Conservation (phyloP, 75 land plant genomes). For the Pseudotsuga menziesii region DNA sequence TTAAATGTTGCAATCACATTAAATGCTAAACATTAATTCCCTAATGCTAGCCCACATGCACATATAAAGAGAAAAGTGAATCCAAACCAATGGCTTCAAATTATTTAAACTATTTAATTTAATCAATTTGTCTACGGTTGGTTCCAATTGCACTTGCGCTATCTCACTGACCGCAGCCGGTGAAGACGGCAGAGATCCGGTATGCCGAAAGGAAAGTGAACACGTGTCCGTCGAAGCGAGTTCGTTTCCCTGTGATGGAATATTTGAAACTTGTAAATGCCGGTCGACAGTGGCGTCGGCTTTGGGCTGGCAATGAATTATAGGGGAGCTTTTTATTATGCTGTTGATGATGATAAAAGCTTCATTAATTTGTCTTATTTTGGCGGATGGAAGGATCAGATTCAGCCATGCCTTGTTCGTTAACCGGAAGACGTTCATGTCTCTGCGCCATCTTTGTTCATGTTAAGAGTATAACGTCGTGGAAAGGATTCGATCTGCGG, state of each 20-base stretch:
- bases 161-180: background rate
- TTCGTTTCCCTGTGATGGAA: background rate
- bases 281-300: background rate
- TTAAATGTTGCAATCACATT: too few relatives aligned
- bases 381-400: background rate
- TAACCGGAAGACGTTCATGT: background rate
- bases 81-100: too few relatives aligned
- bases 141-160: too few relatives aligned
- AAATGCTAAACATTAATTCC: too few relatives aligned
- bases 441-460: background rate
- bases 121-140: too few relatives aligned
- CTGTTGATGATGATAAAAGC: background rate
- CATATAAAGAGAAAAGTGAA: too few relatives aligned
- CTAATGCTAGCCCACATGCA: too few relatives aligned
- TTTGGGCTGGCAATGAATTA: background rate
- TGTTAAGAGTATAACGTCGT: too few relatives aligned
- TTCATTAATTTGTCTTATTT: background rate
- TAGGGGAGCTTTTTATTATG: background rate
- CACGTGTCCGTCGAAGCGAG: background rate
- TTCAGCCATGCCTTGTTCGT: background rate
- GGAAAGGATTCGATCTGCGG: background rate
- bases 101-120: too few relatives aligned
- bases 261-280: background rate
- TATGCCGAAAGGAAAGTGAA: background rate
- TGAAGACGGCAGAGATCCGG: slow-evolving; percentile 9